phyloP scores from a whole-genome alignment of 805 yeast species.

The Starmerella vitae region DNA sequence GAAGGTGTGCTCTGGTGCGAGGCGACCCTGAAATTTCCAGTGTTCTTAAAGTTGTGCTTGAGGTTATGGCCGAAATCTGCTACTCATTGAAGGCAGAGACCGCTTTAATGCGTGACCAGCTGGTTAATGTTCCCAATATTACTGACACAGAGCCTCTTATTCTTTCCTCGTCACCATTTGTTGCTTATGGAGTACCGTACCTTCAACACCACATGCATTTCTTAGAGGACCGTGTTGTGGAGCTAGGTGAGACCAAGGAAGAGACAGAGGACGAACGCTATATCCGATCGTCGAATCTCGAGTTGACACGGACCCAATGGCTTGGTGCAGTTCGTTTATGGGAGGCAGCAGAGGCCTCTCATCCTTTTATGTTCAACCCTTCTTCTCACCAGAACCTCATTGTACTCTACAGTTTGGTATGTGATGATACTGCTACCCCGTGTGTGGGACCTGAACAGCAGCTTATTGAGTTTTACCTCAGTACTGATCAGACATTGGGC shows the following conservation, averaged over 20 bases:
- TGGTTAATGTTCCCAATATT: constrained; percentile 32
- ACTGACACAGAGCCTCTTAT: constrained; percentile 26
- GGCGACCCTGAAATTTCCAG: constrained; percentile 54
- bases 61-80: constrained; percentile 65
- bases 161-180: constrained; percentile 76
- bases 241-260: background rate
- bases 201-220: constrained; percentile 42
- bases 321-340: constrained; percentile 43
- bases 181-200: constrained; percentile 57
- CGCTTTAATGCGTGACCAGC: constrained; percentile 55
- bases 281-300: constrained; percentile 24
- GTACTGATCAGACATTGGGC: constrained; percentile 80
- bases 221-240: constrained; percentile 33
- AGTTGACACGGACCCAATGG: constrained; percentile 25
- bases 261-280: constrained; percentile 37
- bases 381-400: constrained; percentile 66
- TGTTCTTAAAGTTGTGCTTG: constrained; percentile 62
- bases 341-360: constrained; percentile 45
- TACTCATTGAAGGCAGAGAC: constrained; percentile 72
- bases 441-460: constrained; percentile 84
- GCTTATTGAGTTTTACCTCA: constrained; percentile 77
- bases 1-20: constrained; percentile 76
- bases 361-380: constrained; percentile 51
- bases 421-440: constrained; percentile 74
- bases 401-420: constrained; percentile 67